phyloP scores from a whole-genome alignment of 1,139 yeast species.

The Geotrichum histeridarum region DNA sequence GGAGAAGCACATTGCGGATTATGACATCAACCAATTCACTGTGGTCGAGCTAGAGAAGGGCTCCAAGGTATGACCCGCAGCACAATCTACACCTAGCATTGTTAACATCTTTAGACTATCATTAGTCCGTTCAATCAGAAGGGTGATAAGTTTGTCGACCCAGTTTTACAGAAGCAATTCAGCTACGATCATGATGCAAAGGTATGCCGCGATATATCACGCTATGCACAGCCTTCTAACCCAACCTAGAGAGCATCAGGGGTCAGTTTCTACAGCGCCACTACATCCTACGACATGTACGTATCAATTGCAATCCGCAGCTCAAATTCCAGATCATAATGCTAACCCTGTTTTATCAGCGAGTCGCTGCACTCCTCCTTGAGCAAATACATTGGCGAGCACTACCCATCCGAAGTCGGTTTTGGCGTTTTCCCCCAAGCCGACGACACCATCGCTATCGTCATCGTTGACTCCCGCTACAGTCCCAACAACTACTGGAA shows the following conservation, averaged over 20 bases:
- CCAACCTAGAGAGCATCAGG: slow-evolving; percentile 19
- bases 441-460: slow-evolving; percentile 45
- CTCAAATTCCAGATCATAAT: neutral
- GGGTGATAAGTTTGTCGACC: slow-evolving; percentile 45
- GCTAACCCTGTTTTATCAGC: slow-evolving; percentile 16
- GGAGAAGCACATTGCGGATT: slow-evolving; percentile 40
- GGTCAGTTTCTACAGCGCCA: slow-evolving; percentile 13
- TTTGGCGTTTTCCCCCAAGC: slow-evolving; percentile 51
- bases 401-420: slow-evolving; percentile 45
- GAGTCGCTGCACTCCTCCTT: slow-evolving; percentile 32
- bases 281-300: slow-evolving; percentile 18
- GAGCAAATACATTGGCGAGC: slow-evolving; percentile 40
- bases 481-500: slow-evolving; percentile 80
- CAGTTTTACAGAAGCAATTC: slow-evolving; percentile 48
- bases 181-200: slow-evolving; percentile 53
- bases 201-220: slow-evolving; percentile 20
- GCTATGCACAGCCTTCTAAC: neutral
- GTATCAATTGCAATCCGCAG: slow-evolving; percentile 12
- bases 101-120: slow-evolving; percentile 31
- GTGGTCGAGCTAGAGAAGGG: slow-evolving; percentile 37
- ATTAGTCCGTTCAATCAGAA: slow-evolving; percentile 46
- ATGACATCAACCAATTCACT: slow-evolving; percentile 44
- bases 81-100: neutral
- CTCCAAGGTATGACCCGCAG: slow-evolving; percentile 23
- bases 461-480: slow-evolving; percentile 66